Conservation (phyloP, 345 rosid genomes). For the Eucalyptus cloeziana region DNA sequence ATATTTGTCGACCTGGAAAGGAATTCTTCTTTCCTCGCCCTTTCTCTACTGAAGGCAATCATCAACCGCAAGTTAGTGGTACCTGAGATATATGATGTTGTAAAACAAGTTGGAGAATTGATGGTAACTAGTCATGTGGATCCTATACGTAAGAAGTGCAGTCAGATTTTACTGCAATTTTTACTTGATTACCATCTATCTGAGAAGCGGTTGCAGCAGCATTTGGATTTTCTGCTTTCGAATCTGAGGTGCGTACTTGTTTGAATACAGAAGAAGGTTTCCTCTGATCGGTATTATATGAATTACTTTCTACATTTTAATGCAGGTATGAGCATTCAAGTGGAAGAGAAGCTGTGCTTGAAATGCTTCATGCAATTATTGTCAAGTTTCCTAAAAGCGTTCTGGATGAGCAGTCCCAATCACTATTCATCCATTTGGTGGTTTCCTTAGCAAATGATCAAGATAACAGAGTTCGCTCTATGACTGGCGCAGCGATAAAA, state of each 20-base stretch:
- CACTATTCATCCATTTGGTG: conserved; percentile 45
- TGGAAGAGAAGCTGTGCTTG: conserved; percentile 90
- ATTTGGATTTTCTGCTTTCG: conserved; percentile 47
- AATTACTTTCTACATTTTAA: background rate
- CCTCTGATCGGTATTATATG: background rate
- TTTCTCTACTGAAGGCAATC: conserved; percentile 70
- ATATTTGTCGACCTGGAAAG: conserved; percentile 77
- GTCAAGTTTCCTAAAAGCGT: conserved; percentile 43
- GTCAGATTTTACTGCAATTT: conserved; percentile 66
- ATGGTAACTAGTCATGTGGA: conserved; percentile 82
- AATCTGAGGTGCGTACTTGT: conserved; percentile 51
- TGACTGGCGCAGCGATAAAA: conserved; percentile 43
- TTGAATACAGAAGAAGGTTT: background rate
- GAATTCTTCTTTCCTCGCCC: conserved; percentile 51
- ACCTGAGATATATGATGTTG: conserved; percentile 78
- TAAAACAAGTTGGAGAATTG: conserved; percentile 48
- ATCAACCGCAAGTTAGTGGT: conserved; percentile 68
- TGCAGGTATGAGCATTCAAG: conserved; percentile 72
- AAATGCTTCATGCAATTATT: conserved; percentile 66
- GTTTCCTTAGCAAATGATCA: conserved; percentile 48
- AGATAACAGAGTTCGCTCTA: conserved; percentile 44
- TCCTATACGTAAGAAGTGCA: conserved; percentile 61
- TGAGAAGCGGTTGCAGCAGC: conserved; percentile 47
- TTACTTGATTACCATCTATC: conserved; percentile 63
- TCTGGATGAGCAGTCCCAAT: conserved; percentile 45